Base-by-base conservation (phyloP, 2,329 filamentous ascomycete genomes). In the Teratosphaeria pseudoeucalypti region DNA sequence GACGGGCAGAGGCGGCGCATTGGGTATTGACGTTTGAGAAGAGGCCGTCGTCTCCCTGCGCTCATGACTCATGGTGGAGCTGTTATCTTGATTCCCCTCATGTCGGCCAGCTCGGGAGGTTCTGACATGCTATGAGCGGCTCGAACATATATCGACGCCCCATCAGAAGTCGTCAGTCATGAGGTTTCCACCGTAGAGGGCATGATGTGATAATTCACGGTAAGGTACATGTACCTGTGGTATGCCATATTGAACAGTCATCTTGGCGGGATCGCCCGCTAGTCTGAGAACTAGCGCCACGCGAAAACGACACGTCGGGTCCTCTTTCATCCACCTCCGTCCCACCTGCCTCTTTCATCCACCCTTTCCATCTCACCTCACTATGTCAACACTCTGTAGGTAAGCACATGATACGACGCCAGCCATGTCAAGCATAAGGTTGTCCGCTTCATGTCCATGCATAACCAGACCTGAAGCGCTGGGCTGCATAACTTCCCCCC, bases 1-100 rank as follows among this genome's bases (percentile, higher is more conserved):
- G 16, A 64, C 67, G 43, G 65, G 65, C 32, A 66, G 52, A n/a
- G 64, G 63, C 37, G 65, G 63, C 52, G 65, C 58, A 52, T 34
- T 62, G 14, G 64, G 62, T 47, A 61, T 58, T n/a, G 57, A 19
- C n/a, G 23, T 14, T 5, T 53, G 16, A 47, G 32, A 34, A 14
- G 43, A 32, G 58, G 60, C 39, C 55, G 55, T 32, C 23, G 32
- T n/a, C 53, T 37, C 27, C 26, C 34, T 12, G 4, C 47, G 34
- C 6, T 57, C 58, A 49, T 53, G 27, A 56, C 58, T 60, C 60
- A 62, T 62, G 55, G 54, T 54, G 52, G 60, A 47, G 43, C 52
- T 32, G 34, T 34, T 11, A 16, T 23, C 53, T 39, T 52, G 29
- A 2, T 54, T 29, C 27, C 11, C 56, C 32, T 43, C 60, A 57